phyloP scores from a whole-genome alignment of 805 yeast genomes.

The Wickerhamiella siamensis region DNA sequence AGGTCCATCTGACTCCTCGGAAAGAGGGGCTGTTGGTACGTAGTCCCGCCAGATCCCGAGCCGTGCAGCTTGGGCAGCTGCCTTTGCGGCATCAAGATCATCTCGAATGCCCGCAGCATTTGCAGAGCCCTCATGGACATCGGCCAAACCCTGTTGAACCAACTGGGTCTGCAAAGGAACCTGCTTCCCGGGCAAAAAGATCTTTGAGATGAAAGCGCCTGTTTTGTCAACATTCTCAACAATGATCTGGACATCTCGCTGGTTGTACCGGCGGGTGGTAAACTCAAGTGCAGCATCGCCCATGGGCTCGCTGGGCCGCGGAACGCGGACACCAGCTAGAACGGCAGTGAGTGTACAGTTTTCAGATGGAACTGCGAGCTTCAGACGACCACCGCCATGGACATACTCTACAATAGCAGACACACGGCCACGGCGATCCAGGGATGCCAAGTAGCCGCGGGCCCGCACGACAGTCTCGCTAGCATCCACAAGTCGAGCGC shows the following conservation, averaged over 20 bases:
- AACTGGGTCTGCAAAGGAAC: conserved; percentile 34
- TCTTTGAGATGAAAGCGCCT: conserved; percentile 68
- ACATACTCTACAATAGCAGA: conserved; percentile 63
- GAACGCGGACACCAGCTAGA: conserved; percentile 54
- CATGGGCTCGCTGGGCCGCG: conserved; percentile 24
- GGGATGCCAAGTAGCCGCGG: conserved; percentile 54
- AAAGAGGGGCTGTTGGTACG: conserved; percentile 29
- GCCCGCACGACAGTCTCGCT: conserved; percentile 62
- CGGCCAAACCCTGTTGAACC: conserved; percentile 47
- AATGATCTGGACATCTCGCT: conserved; percentile 59
- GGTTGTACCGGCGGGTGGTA: conserved; percentile 42
- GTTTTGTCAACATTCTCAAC: conserved; percentile 57
- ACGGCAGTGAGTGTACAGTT: conserved; percentile 55
- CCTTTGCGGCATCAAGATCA: conserved; percentile 48
- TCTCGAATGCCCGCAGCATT: conserved; percentile 39
- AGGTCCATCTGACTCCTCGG: no score
- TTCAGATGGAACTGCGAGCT: conserved; percentile 56
- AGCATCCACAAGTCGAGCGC: conserved; percentile 60
- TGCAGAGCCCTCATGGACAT: conserved; percentile 52
- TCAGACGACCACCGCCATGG: conserved; percentile 50
- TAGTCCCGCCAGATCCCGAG: conserved; percentile 58
- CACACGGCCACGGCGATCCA: conserved; percentile 49
- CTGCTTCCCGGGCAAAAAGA: conserved; percentile 32
- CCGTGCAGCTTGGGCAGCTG: conserved; percentile 37
- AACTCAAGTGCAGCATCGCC: conserved; percentile 39